These are phyloP conservation scores for Elymus sibiricus DNA, from an alignment of 176 grass and related monocot species.

Conservation along the genomic window DNA sequence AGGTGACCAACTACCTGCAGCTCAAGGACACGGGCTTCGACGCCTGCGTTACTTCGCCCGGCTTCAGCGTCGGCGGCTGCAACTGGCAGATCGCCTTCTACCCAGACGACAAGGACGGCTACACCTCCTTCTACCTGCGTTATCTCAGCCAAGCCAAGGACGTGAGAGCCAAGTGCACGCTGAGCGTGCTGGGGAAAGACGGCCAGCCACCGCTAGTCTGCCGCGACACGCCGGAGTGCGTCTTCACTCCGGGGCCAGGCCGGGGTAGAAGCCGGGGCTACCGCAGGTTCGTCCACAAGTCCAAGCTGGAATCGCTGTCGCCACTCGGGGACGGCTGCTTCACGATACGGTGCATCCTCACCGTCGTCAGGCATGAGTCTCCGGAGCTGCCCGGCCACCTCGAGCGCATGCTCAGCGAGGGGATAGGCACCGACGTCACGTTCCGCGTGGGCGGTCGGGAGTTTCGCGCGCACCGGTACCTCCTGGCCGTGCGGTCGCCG, in stretches of 20 bases:
- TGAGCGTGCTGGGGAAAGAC: background rate
- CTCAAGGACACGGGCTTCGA: slow-evolving; percentile 15
- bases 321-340: background rate
- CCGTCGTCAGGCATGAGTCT: background rate
- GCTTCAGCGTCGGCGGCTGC: slow-evolving; percentile 29
- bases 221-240: background rate
- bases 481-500: slow-evolving; percentile 1
- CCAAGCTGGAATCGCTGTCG: background rate
- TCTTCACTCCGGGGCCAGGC: background rate
- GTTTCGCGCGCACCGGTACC: background rate
- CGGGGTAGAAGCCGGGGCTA: background rate
- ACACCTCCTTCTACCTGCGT: background rate
- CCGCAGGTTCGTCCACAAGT: background rate
- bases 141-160: background rate
- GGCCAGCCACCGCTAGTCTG: background rate
- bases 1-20: slow-evolving; percentile 11
- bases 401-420: background rate
- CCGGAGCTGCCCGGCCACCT: background rate
- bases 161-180: background rate
- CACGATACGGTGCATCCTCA: background rate
- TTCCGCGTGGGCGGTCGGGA: background rate
- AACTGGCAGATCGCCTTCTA: background rate
- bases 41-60: slow-evolving; percentile 2
- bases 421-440: background rate
- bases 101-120: background rate